Evolutionary conservation across 2,329 filamentous ascomycete genomes (phyloP), one percentile per base, ranked within the genome.

Genomic region (Fusarium sp.): DNA sequence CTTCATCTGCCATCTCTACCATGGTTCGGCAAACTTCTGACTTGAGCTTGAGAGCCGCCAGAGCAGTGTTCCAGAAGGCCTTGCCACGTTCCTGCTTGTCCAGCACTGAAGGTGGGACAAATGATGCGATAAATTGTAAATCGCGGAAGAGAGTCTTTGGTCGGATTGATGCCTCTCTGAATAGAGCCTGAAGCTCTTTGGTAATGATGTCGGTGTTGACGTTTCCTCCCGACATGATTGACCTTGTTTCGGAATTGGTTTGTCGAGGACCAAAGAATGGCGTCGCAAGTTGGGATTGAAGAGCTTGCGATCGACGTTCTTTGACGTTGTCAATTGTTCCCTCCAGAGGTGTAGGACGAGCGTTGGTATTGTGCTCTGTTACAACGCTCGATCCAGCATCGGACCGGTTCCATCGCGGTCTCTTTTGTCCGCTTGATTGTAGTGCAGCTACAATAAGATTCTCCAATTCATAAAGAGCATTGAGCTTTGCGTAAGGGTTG

Each of bases 21-120:
- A 79, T 97, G 54, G 92, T 93, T 48, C 90, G 88, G 80, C 93
- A 95, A 7, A 96, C 90, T 70, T 97, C 94, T 71, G 93, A 90
- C 79, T 98, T 98, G 56, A 97, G 86, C 38, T 90, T 89, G n/a
- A 98, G 84, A 3, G 95, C 94, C 1, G 96, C 95, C 8, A 97
- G 86, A 0, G 93, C 94, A 27, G 94, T 92, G 74, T 97, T 93
- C 88, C 94, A 93, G 78, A 98, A 98, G 0, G 94, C 93, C 73
- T 94, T 96, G 53, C 87, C 89, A 4, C 84, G 84, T 43, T 90
- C 89, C 0, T 87, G 87, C 71, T 85, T 86, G 74, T 92, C 90
- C 10, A 92, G 80, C 3, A 90, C 81, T 1, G 84, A 81, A 2
- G 88, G 79, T 8, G 89, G 86, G 5, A 92, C 88, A 74, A 92